A percentile compares a stretch with the other conserved stretches of the same genome.
Evolutionary conservation across 345 rosid species (phyloP).

Genomic region (Carallia brachiata): DNA sequence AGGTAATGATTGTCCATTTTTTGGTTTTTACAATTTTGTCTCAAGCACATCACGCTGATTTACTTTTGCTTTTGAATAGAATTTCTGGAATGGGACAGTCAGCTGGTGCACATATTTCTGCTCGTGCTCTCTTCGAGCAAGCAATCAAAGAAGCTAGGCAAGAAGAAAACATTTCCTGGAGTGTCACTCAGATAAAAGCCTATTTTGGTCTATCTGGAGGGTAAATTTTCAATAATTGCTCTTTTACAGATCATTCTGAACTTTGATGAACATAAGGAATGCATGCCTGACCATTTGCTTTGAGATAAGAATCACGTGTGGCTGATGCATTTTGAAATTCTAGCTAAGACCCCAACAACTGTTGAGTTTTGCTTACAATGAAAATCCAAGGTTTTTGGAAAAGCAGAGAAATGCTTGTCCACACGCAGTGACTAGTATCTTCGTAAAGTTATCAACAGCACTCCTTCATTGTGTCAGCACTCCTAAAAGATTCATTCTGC

Average conservation of each 20-base stretch:
- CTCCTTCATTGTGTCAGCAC: too few relatives aligned
- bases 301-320: not conserved
- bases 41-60: slow-evolving; percentile 18
- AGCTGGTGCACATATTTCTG: slow-evolving; percentile 34
- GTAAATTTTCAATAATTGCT: slow-evolving; percentile 19
- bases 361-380: not conserved
- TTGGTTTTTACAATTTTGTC: not conserved
- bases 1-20: slow-evolving; percentile 10
- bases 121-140: slow-evolving; percentile 34
- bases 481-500: not conserved
- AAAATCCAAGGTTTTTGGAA: not conserved
- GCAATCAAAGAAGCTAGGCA: slow-evolving; percentile 31
- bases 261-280: too few relatives aligned
- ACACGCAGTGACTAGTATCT: not conserved
- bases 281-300: too few relatives aligned
- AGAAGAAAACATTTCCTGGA: slow-evolving; percentile 24
- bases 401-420: not conserved
- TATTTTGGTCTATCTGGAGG: slow-evolving; percentile 38
- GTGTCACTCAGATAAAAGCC: slow-evolving; percentile 25
- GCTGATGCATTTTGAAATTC: not conserved
- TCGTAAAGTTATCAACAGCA: not conserved
- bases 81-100: slow-evolving; percentile 37
- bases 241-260: not conserved
- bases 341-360: not conserved
- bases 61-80: slow-evolving; percentile 24